Percentiles rank a stretch among this genome's conserved stretches.
Evolutionary conservation across 345 rosid species (phyloP).

Genomic region (Brassica incana): DNA sequence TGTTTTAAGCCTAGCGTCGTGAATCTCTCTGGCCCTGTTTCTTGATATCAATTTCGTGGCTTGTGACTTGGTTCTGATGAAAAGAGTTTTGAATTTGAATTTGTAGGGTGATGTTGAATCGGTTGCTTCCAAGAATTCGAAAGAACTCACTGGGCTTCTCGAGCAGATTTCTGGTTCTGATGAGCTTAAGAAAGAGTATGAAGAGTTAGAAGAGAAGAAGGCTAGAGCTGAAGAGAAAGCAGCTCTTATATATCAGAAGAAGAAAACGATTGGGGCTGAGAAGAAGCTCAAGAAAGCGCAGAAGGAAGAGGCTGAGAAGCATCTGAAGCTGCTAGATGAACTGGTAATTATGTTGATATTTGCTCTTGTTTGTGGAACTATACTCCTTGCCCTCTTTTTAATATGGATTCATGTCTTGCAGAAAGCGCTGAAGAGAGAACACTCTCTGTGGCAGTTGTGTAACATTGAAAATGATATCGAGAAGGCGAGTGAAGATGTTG

Average conservation of each 20-base stretch:
- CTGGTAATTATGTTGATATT: slow-evolving; percentile 48
- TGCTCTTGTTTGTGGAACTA: too few relatives aligned
- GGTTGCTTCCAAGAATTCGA: slow-evolving; percentile 96
- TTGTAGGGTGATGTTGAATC: slow-evolving; percentile 97
- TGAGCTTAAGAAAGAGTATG: slow-evolving; percentile 88
- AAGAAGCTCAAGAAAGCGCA: slow-evolving; percentile 98
- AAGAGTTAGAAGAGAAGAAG: slow-evolving; percentile 72
- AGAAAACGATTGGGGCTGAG: slow-evolving; percentile 77
- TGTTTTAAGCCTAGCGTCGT: too few relatives aligned
- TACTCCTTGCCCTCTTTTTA: too few relatives aligned
- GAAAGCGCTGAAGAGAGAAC: background rate
- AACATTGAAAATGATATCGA: slow-evolving; percentile 69
- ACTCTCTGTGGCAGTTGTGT: slow-evolving; percentile 81
- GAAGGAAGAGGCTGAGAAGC: slow-evolving; percentile 98
- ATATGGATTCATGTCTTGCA: too few relatives aligned
- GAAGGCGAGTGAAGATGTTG: slow-evolving; percentile 60
- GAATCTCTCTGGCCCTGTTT: too few relatives aligned
- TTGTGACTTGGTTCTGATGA: too few relatives aligned
- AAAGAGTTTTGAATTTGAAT: too few relatives aligned
- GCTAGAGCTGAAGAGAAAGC: slow-evolving; percentile 50
- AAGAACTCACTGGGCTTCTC: slow-evolving; percentile 82
- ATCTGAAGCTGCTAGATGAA: slow-evolving; percentile 77
- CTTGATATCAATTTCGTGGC: too few relatives aligned
- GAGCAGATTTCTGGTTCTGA: slow-evolving; percentile 98
- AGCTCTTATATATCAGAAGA: slow-evolving; percentile 55